Conservation (phyloP, 2,329 filamentous ascomycete genomes). For the Fusarium sp. region DNA sequence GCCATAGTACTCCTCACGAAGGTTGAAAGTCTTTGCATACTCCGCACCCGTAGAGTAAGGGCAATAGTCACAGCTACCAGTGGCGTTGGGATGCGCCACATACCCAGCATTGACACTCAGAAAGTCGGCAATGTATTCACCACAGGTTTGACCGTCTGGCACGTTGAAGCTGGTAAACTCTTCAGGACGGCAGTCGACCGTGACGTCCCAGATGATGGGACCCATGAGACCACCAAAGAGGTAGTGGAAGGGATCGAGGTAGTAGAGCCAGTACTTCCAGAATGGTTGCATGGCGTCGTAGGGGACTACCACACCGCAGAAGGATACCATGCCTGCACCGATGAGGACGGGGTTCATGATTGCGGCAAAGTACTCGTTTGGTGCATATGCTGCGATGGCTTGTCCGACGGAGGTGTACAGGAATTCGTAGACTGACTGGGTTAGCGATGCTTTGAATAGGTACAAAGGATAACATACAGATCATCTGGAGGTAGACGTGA, state of each 20-base stretch:
- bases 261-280: conserved; percentile 53
- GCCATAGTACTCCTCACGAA: conserved; percentile 27
- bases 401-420: conserved; percentile 48
- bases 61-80: conserved; percentile 29
- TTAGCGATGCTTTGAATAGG: conserved; percentile 7
- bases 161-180: conserved; percentile 41
- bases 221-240: conserved; percentile 53
- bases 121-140: conserved; percentile 35
- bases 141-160: conserved; percentile 19
- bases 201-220: conserved; percentile 52
- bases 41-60: conserved; percentile 27
- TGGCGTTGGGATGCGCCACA: conserved; percentile 16
- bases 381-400: conserved; percentile 6
- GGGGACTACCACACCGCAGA: conserved; percentile 43
- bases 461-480: conserved; percentile 50
- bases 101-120: conserved; percentile 23
- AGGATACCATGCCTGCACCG: conserved; percentile 26
- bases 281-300: conserved; percentile 38
- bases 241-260: conserved; percentile 57
- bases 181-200: conserved; percentile 48
- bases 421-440: conserved; percentile 52
- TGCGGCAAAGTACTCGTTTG: conserved; percentile 4
- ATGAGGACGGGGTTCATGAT: conserved; percentile 6
- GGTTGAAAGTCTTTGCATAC: conserved; percentile 31
- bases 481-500: conserved; percentile 60